Percentiles rank a stretch among this genome's conserved stretches.
Evolutionary conservation across 2,329 filamentous ascomycete genomes (phyloP).

Genomic region (Tolypocladium tundrense): DNA sequence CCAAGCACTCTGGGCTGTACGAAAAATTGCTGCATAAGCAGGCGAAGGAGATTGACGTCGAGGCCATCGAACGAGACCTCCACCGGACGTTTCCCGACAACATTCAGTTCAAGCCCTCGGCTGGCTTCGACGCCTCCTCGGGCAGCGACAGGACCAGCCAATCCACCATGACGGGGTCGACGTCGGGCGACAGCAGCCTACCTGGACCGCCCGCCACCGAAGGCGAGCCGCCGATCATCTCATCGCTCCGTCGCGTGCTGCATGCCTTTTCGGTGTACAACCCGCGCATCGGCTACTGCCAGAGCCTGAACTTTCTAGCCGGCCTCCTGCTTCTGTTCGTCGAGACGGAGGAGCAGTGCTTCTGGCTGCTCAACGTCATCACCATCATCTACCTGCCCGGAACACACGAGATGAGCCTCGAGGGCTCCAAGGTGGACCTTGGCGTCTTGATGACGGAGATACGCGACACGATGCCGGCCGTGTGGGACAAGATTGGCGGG

Average conservation of each 20-base stretch:
- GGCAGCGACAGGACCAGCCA: constrained; percentile 23
- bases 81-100: constrained; percentile 95
- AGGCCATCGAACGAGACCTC: constrained; percentile 87
- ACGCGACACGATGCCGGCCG: constrained; percentile 67
- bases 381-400: constrained; percentile 81
- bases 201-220: constrained; percentile 20
- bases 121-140: constrained; percentile 19
- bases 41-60: constrained; percentile 64
- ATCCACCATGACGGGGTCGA: constrained; percentile 23
- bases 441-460: constrained; percentile 85
- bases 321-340: constrained; percentile 84
- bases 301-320: constrained; percentile 90
- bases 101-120: constrained; percentile 67
- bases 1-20: constrained; percentile 69
- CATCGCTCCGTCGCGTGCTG: constrained; percentile 72
- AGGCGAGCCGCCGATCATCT: constrained; percentile 67
- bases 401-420: constrained; percentile 82
- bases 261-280: constrained; percentile 88
- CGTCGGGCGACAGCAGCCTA: constrained; percentile 23
- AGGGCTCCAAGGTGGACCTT: constrained; percentile 87
- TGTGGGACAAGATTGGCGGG: constrained; percentile 82
- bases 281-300: constrained; percentile 86
- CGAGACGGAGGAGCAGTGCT: constrained; percentile 77
- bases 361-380: constrained; percentile 89
- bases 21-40: constrained; percentile 53